Evolutionary conservation across 805 yeast genomes (phyloP).

Genomic region (Pichia paraexigua): DNA sequence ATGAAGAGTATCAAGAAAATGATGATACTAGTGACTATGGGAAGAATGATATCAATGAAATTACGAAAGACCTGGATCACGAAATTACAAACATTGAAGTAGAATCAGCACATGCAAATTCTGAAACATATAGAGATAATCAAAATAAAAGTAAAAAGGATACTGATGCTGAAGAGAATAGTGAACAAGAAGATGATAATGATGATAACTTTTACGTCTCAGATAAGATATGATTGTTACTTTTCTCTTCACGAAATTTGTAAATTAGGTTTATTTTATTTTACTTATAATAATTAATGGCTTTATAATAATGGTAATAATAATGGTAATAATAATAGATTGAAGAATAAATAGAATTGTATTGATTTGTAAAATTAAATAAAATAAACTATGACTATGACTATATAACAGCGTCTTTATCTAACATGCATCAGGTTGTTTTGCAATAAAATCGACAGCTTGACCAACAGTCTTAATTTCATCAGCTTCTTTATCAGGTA

Average conservation of each 20-base stretch:
- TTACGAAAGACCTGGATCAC: not conserved
- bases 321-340: not conserved
- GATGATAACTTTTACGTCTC: not conserved
- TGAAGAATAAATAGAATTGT: constrained; percentile 2
- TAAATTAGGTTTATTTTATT: not conserved
- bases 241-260: too few species aligned
- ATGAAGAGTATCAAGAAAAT: not conserved
- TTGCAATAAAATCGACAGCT: constrained; percentile 78
- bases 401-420: not conserved
- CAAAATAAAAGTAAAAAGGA: not conserved
- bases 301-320: too few species aligned
- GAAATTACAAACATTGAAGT: not conserved
- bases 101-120: not conserved
- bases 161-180: not conserved
- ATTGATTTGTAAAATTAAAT: not conserved
- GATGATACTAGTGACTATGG: not conserved
- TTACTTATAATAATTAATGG: too few species aligned
- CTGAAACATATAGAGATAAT: not conserved
- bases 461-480: constrained; percentile 90
- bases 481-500: constrained; percentile 88
- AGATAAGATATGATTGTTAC: too few species aligned
- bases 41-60: not conserved
- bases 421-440: constrained; percentile 45
- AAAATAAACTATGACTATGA: not conserved
- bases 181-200: not conserved